Evolutionary conservation across 2,329 filamentous ascomycete genomes (phyloP), one percentile per base, ranked within the genome.

Genomic region (Metarhizium robertsii): DNA sequence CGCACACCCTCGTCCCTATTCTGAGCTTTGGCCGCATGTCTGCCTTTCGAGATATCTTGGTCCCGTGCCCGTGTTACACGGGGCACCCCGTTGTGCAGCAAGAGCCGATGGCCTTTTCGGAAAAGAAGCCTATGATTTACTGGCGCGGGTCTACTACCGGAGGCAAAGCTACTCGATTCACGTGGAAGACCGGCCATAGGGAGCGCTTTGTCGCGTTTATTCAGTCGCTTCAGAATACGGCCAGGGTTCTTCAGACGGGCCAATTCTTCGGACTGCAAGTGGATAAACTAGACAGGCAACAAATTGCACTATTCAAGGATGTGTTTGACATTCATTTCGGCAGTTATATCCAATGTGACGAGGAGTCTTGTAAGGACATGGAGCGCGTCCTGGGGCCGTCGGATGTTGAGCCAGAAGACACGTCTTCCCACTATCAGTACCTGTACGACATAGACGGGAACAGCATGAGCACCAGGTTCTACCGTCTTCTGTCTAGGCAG

Each of bases 141-240:
- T 84, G 81, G 81, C 73, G 75, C 0, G 81, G 81, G 0, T 79
- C 76, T 0, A 80, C 73, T 0, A 82, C 80, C 0, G 81, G 80
- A 2, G 78, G 73, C 0, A 58, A 64, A 2, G 54, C 62, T 0
- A 80, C 77, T 77, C 59, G 58, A 1, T 74, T 70, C 45, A 25
- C 25, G 25, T 25, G 25, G 25, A 25, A 25, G 25, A 25, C 4
- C 1, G 25, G 25, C 25, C 79, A 83, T 20, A 72, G 80, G 1
- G 77, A 81, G 61, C 63, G 77, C 57, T 72, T 77, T 56, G 69
- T 76, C 2, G 46, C 55, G 7, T 56, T 76, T 4, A 66, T 67
- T 0, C 71, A 74, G 46, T 25, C 25, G 3, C 25, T 25, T 25
- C 25, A 25, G 25, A 25, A 25, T 25, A 4, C 25, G 25, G 25